Percentiles rank a stretch among this genome's conserved stretches.
phyloP scores from a whole-genome alignment of 1,139 yeast genomes.

The Saccharomyces hybrid region DNA sequence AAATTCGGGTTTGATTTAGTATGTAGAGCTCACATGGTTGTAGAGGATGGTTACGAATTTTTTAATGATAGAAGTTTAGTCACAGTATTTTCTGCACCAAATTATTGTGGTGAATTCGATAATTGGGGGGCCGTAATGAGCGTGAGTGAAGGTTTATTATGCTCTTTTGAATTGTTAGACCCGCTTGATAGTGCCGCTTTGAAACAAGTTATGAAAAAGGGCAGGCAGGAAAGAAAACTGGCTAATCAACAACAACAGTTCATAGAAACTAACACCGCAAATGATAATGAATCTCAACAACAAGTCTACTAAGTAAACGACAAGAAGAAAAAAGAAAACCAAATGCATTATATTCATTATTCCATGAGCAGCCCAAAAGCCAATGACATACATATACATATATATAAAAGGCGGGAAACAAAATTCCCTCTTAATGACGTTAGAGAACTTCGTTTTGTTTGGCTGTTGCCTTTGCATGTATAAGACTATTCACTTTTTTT shows the following conservation, averaged over 20 bases:
- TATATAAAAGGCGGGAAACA: background rate
- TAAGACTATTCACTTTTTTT: background rate
- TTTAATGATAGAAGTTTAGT: slow-evolving; percentile 90
- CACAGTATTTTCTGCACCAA: slow-evolving; percentile 94
- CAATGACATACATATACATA: background rate
- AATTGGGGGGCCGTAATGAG: slow-evolving; percentile 99
- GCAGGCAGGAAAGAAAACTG: slow-evolving; percentile 65
- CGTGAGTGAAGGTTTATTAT: slow-evolving; percentile 82
- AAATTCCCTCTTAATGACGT: background rate
- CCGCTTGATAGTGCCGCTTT: slow-evolving; percentile 90
- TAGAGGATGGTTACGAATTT: slow-evolving; percentile 96
- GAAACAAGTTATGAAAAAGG: slow-evolving; percentile 86
- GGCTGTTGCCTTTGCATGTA: background rate
- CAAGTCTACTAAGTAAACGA: background rate
- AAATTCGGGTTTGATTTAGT: slow-evolving; percentile 90
- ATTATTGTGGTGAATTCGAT: slow-evolving; percentile 96
- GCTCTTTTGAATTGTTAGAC: slow-evolving; percentile 87
- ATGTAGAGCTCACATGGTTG: slow-evolving; percentile 98
- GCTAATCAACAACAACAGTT: slow-evolving; percentile 38
- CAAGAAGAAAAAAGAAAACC: background rate
- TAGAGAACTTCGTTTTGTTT: background rate
- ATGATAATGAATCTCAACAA: background rate
- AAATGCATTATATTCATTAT: background rate
- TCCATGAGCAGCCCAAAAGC: background rate
- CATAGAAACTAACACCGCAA: background rate